Conservation (phyloP, 768 basidiomycete genomes). For the Roridomyces roridus region DNA sequence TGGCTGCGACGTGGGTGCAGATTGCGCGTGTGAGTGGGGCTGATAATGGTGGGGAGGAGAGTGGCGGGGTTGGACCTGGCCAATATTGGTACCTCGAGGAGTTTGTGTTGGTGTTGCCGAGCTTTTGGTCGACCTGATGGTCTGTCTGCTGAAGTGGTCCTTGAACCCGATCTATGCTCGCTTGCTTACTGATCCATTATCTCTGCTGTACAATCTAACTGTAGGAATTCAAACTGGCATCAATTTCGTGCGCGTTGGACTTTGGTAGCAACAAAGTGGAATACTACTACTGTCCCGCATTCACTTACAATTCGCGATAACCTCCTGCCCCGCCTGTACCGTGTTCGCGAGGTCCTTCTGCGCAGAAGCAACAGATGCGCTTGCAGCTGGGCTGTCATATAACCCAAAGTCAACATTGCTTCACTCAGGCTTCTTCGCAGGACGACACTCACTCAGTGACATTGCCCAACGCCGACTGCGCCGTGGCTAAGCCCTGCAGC, state of each 20-base stretch:
- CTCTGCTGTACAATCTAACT: no score
- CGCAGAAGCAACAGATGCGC: slow-evolving; percentile 1
- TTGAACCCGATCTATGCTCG: no score
- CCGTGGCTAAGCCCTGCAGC: slow-evolving; percentile 20
- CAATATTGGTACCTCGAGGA: slow-evolving; percentile 20
- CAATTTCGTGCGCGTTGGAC: no score
- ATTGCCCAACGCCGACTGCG: slow-evolving; percentile 21
- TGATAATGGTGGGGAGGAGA: background rate
- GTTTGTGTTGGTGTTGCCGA: slow-evolving; percentile 12
- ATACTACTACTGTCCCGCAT: no score
- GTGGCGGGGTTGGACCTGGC: background rate
- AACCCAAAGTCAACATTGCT: background rate
- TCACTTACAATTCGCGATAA: slow-evolving; percentile 6
- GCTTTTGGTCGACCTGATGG: slow-evolving; percentile 14
- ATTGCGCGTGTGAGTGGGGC: slow-evolving; percentile 22
- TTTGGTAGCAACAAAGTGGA: no score
- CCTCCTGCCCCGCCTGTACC: background rate
- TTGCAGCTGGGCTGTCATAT: slow-evolving; percentile 1
- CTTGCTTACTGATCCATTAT: no score
- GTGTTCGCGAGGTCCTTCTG: slow-evolving; percentile 5
- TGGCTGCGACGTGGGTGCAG: slow-evolving; percentile 44
- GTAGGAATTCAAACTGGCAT: no score
- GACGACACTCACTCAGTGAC: slow-evolving; percentile 17
- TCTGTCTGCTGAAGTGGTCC: no score
- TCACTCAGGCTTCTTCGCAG: background rate